Evolutionary conservation across 2,329 filamentous ascomycete species (phyloP).

Genomic region (Fusarium sp.): DNA sequence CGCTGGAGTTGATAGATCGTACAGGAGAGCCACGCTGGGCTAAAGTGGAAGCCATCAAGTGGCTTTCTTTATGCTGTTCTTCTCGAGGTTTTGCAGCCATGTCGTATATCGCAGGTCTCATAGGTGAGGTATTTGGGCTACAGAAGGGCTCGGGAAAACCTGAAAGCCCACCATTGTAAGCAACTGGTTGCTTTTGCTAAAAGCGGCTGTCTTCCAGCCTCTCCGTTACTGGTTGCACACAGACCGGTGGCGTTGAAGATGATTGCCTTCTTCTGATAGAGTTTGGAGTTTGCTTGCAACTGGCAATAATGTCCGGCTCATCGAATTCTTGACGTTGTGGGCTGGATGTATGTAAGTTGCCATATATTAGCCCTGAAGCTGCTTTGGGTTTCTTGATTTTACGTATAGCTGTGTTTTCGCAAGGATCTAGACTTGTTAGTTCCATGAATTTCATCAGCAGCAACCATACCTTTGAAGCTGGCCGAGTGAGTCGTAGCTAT

Average conservation of each 20-base stretch:
- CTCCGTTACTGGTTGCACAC: not conserved
- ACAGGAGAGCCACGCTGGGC: slow-evolving; percentile 48
- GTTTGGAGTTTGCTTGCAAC: not conserved
- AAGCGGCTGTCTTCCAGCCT: slow-evolving; percentile 5
- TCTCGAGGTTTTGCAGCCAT: not conserved
- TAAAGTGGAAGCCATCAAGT: not conserved
- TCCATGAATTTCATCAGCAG: not conserved
- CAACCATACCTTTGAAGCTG: slow-evolving; percentile 2
- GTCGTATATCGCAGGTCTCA: not conserved
- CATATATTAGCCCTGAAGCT: not conserved
- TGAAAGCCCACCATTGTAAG: not conserved
- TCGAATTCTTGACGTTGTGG: not conserved
- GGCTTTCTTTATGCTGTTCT: not conserved
- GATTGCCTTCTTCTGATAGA: slow-evolving; percentile 3
- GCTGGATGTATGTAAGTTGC: not conserved
- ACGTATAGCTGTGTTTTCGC: not conserved
- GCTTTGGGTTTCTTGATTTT: not conserved
- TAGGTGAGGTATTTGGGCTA: slow-evolving; percentile 12
- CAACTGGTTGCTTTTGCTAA: slow-evolving; percentile 17
- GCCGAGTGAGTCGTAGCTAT: not conserved
- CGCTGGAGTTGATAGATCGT: slow-evolving; percentile 47
- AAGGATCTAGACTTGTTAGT: not conserved
- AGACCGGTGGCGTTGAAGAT: slow-evolving; percentile 18
- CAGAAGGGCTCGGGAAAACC: not conserved
- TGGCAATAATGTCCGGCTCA: not conserved